Conservation (phyloP, 371 early-diverging fungal genomes). For the Polyrhizophydium stewartii region DNA sequence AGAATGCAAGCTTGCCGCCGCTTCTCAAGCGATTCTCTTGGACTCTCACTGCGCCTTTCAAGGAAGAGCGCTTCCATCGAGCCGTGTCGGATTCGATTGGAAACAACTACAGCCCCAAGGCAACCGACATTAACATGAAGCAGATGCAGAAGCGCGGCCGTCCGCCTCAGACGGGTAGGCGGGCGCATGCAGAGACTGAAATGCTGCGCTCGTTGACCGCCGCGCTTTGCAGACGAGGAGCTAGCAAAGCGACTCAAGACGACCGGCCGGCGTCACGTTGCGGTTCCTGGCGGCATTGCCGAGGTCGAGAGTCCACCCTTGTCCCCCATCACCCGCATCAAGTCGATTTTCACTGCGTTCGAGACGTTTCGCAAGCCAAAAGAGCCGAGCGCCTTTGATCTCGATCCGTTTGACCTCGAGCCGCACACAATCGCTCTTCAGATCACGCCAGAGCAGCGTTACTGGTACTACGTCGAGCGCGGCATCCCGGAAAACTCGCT, state of each 20-base stretch:
- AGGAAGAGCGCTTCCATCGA: slow-evolving; percentile 44
- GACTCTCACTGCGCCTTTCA: slow-evolving; percentile 50
- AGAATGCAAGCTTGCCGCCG: slow-evolving; percentile 27
- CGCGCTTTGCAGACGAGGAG: not conserved
- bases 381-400: slow-evolving; percentile 11
- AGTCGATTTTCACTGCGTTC: slow-evolving; percentile 22
- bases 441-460: slow-evolving; percentile 43
- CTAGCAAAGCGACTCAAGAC: not conserved
- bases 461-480: slow-evolving; percentile 43
- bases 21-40: slow-evolving; percentile 46
- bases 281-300: not conserved
- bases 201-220: no score
- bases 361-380: slow-evolving; percentile 14
- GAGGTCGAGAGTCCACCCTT: slow-evolving; percentile 29
- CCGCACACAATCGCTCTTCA: slow-evolving; percentile 35
- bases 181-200: no score
- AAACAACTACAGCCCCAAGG: slow-evolving; percentile 50
- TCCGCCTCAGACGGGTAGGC: not conserved
- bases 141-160: slow-evolving; percentile 14
- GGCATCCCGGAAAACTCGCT: slow-evolving; percentile 36
- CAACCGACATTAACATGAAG: slow-evolving; percentile 37
- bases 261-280: no score
- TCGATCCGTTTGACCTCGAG: slow-evolving; percentile 48
- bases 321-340: slow-evolving; percentile 33
- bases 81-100: slow-evolving; percentile 48